Evolutionary conservation across 257 asterid genomes (phyloP).

Genomic region (Lycium ferocissimum): DNA sequence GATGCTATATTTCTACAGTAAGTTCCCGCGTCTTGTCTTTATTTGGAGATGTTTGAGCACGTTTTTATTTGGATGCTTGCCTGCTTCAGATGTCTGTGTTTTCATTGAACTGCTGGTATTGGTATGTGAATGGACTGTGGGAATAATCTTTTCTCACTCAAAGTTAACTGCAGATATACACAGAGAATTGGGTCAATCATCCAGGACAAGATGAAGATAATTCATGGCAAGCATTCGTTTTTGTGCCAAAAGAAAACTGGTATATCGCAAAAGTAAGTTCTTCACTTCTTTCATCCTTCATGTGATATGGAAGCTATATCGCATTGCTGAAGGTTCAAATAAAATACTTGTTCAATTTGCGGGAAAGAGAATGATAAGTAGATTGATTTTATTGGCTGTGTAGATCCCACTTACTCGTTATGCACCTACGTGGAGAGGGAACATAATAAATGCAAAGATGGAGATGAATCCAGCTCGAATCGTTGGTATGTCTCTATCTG

Average conservation of each 20-base stretch:
- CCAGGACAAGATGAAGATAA: slow-evolving; percentile 99
- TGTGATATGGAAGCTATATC: slow-evolving; percentile 2
- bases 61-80: background rate
- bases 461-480: slow-evolving; percentile 94
- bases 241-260: slow-evolving; percentile 90
- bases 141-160: slow-evolving; percentile 35
- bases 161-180: slow-evolving; percentile 72
- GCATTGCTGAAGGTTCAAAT: slow-evolving; percentile 3
- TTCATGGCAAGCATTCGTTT: slow-evolving; percentile 96
- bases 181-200: slow-evolving; percentile 98
- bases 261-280: slow-evolving; percentile 80
- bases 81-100: background rate
- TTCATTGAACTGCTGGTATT: slow-evolving; percentile 1
- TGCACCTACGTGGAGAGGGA: slow-evolving; percentile 97
- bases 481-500: slow-evolving; percentile 80
- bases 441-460: slow-evolving; percentile 73
- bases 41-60: slow-evolving; percentile 21
- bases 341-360: background rate
- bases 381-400: slow-evolving; percentile 25
- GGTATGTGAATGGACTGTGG: background rate
- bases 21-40: slow-evolving; percentile 47
- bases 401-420: slow-evolving; percentile 91
- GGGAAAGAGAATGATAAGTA: background rate
- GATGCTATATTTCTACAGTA: slow-evolving; percentile 97
- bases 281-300: slow-evolving; percentile 35